A percentile compares a stretch with the other conserved stretches of the same genome.
phyloP scores from a whole-genome alignment of 2,329 filamentous ascomycete genomes.

The Hirsutella rhossiliensis region DNA sequence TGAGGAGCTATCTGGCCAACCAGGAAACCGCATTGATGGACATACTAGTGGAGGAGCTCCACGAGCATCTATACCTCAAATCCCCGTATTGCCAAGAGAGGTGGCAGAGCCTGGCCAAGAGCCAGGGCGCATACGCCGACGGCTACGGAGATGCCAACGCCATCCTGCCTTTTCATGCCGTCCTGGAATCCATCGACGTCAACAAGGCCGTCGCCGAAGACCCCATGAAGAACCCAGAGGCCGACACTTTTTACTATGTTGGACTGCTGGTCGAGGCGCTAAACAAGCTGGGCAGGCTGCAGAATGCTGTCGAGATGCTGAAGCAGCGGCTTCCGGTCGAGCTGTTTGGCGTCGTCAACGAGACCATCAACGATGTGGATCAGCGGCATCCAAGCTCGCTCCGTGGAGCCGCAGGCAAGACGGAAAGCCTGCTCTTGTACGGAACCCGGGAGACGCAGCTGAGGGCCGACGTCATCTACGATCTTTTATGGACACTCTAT shows the following conservation, averaged over 20 bases:
- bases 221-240: slow-evolving; percentile 83
- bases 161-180: slow-evolving; percentile 42
- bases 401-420: slow-evolving; percentile 39
- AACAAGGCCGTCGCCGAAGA: slow-evolving; percentile 64
- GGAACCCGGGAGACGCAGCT: slow-evolving; percentile 62
- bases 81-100: slow-evolving; percentile 94
- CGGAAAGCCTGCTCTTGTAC: slow-evolving; percentile 48
- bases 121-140: slow-evolving; percentile 43
- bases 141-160: slow-evolving; percentile 31
- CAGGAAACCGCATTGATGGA: slow-evolving; percentile 88
- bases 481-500: slow-evolving; percentile 84
- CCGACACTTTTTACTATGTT: slow-evolving; percentile 91
- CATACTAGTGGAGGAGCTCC: slow-evolving; percentile 91
- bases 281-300: slow-evolving; percentile 78
- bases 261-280: slow-evolving; percentile 77
- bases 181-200: slow-evolving; percentile 50
- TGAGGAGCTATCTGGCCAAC: slow-evolving; percentile 80
- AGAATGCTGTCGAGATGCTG: slow-evolving; percentile 77
- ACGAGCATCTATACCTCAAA: slow-evolving; percentile 94
- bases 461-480: slow-evolving; percentile 75
- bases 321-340: slow-evolving; percentile 91
- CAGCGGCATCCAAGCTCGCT: slow-evolving; percentile 81
- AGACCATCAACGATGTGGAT: slow-evolving; percentile 89
- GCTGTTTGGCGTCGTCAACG: slow-evolving; percentile 85
- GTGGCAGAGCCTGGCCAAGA: slow-evolving; percentile 74